A percentile compares a stretch with the other conserved stretches of the same genome.
Conservation (phyloP, 768 basidiomycete species). For the Boletus rubescentipes region DNA sequence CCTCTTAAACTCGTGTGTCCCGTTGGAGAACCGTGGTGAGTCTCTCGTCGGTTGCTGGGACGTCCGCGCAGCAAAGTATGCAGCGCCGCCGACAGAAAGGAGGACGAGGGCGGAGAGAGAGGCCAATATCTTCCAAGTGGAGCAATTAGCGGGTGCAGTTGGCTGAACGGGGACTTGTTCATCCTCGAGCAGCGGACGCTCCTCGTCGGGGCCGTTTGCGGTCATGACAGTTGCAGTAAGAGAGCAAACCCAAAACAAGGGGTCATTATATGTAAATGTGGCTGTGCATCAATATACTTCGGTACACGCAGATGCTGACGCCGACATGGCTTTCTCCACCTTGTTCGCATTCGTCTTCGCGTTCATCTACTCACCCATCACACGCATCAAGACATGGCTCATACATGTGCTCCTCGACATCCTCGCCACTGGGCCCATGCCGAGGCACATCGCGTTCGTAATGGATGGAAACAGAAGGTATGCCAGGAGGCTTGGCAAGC, state of each 20-base stretch:
- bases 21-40: slow-evolving; percentile 58
- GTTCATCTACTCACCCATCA: slow-evolving; percentile 10
- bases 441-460: slow-evolving; percentile 88
- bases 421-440: slow-evolving; percentile 81
- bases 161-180: neutral
- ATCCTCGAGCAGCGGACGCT: slow-evolving; percentile 25
- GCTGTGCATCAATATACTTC: slow-evolving; percentile 14
- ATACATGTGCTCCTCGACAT: slow-evolving; percentile 55
- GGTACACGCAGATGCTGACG: too few species aligned
- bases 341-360: slow-evolving; percentile 2
- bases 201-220: slow-evolving; percentile 20
- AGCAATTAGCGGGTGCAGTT: neutral
- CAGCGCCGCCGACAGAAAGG: slow-evolving; percentile 9
- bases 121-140: slow-evolving; percentile 13
- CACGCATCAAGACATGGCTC: slow-evolving; percentile 24
- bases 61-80: slow-evolving; percentile 6
- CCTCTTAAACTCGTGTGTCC: slow-evolving; percentile 77
- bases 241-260: too few species aligned
- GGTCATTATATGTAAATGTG: too few species aligned
- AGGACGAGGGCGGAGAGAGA: slow-evolving; percentile 16
- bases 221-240: slow-evolving; percentile 1
- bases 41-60: slow-evolving; percentile 1
- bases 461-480: slow-evolving; percentile 98
- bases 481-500: slow-evolving; percentile 65
- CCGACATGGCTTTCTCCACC: neutral